phyloP scores from a whole-genome alignment of 352 stramenopile genomes.

The Albugo laibachii region DNA sequence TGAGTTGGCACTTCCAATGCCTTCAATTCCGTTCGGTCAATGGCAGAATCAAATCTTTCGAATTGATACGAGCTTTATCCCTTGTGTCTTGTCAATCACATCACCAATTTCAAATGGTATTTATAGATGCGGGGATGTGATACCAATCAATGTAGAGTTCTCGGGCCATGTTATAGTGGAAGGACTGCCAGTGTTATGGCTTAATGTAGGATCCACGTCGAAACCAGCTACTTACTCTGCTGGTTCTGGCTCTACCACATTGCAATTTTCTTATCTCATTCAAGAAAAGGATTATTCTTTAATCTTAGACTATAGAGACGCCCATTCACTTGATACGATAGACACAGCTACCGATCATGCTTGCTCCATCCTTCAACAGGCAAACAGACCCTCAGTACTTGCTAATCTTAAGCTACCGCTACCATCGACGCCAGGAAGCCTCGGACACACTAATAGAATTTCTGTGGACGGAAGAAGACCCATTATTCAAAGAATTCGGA shows the following conservation, averaged over 20 bases:
- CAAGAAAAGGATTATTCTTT: slow-evolving; percentile 47
- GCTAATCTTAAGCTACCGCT: slow-evolving; percentile 50
- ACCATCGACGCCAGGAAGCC: slow-evolving; percentile 33
- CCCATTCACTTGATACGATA: slow-evolving; percentile 55
- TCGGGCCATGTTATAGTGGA: slow-evolving; percentile 49
- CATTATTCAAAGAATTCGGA: slow-evolving; percentile 20
- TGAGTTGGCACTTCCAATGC: slow-evolving; percentile 30
- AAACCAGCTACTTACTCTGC: slow-evolving; percentile 30
- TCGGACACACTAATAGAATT: slow-evolving; percentile 50
- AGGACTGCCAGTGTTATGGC: slow-evolving; percentile 36
- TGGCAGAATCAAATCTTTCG: slow-evolving; percentile 17
- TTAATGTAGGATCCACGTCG: slow-evolving; percentile 29
- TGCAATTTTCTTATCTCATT: slow-evolving; percentile 51
- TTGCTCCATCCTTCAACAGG: slow-evolving; percentile 27
- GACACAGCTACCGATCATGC: slow-evolving; percentile 8
- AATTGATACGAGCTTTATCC: slow-evolving; percentile 35
- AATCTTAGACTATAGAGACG: slow-evolving; percentile 63
- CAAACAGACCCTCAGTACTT: slow-evolving; percentile 41
- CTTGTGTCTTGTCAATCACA: slow-evolving; percentile 28
- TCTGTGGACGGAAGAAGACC: slow-evolving; percentile 48
- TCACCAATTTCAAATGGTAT: slow-evolving; percentile 20
- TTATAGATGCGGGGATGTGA: slow-evolving; percentile 45
- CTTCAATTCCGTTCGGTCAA: slow-evolving; percentile 17
- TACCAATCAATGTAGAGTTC: slow-evolving; percentile 36
- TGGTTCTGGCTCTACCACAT: slow-evolving; percentile 23